Conservation (phyloP, 1,139 yeast species). For the Sugiyamaella pinicola region DNA sequence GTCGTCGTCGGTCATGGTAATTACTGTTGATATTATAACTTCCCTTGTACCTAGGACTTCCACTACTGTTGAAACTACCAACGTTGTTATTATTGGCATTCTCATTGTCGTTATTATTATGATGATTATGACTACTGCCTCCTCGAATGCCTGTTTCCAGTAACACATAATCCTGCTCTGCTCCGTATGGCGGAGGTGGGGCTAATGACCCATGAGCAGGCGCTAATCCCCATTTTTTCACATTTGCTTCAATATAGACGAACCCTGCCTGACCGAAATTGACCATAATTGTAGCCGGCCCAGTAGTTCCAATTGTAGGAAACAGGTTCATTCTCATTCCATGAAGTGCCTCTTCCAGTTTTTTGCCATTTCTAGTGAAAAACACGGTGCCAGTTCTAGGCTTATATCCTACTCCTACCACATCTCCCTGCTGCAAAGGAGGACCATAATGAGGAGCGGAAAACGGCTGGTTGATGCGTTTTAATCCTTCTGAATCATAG, state of each 20-base stretch:
- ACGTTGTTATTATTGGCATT: not conserved
- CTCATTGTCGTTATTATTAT: not conserved
- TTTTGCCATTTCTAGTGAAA: conserved; percentile 88
- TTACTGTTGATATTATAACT: not conserved
- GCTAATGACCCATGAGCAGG: conserved; percentile 71
- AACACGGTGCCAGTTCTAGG: conserved; percentile 79
- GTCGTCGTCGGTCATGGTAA: not conserved
- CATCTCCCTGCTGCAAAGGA: conserved; percentile 77
- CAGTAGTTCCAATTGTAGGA: conserved; percentile 86
- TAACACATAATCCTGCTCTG: conserved; percentile 48
- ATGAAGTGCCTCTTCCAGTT: conserved; percentile 77
- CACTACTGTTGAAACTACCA: not conserved
- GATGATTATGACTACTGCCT: not conserved
- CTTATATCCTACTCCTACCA: conserved; percentile 88
- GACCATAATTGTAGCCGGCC: conserved; percentile 73
- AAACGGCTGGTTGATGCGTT: conserved; percentile 82
- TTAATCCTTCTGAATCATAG: conserved; percentile 81
- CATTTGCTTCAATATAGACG: conserved; percentile 94
- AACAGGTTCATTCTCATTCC: conserved; percentile 78
- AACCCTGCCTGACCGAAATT: conserved; percentile 91
- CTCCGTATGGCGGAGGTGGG: conserved; percentile 73
- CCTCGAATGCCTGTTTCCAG: conserved; percentile 38
- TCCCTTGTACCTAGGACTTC: conserved; percentile 9
- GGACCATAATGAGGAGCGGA: conserved; percentile 76
- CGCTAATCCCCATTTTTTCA: conserved; percentile 89